These are phyloP conservation scores for Fomitopsis serialis DNA, from an alignment of 768 basidiomycete species.

Conservation along the genomic window DNA sequence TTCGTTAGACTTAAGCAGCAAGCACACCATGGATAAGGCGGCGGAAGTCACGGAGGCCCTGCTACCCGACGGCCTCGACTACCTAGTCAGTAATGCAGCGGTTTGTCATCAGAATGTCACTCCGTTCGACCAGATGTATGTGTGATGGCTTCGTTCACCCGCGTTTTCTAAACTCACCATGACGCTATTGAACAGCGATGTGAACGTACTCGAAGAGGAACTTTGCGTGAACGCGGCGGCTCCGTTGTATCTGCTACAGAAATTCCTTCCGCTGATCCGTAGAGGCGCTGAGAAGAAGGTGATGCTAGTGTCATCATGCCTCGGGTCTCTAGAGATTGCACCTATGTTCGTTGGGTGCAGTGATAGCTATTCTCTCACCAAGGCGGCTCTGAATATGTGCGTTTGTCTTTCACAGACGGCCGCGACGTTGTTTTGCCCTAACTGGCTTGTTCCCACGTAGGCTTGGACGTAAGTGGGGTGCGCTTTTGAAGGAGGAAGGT, in stretches of 20 bases:
- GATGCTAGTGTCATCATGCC: not conserved
- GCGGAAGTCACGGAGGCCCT: not conserved
- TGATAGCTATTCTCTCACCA: not conserved
- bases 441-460: not conserved
- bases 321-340: not conserved
- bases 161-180: not conserved
- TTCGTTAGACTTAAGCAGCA: not conserved
- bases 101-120: not conserved
- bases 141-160: not conserved
- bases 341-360: not conserved
- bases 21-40: not conserved
- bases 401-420: not conserved
- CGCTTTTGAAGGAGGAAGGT: not conserved
- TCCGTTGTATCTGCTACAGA: not conserved
- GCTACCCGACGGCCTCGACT: slow-evolving; percentile 2
- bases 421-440: not conserved
- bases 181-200: not conserved
- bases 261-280: not conserved
- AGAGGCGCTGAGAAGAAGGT: not conserved
- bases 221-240: not conserved
- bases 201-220: not conserved
- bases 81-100: not conserved
- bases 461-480: slow-evolving; percentile 2
- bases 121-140: slow-evolving; percentile 1
- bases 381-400: slow-evolving; percentile 2